A percentile compares a stretch with the other conserved stretches of the same genome.
Evolutionary conservation across 345 rosid species (phyloP).

Genomic region (Rhodamnia argentea): DNA sequence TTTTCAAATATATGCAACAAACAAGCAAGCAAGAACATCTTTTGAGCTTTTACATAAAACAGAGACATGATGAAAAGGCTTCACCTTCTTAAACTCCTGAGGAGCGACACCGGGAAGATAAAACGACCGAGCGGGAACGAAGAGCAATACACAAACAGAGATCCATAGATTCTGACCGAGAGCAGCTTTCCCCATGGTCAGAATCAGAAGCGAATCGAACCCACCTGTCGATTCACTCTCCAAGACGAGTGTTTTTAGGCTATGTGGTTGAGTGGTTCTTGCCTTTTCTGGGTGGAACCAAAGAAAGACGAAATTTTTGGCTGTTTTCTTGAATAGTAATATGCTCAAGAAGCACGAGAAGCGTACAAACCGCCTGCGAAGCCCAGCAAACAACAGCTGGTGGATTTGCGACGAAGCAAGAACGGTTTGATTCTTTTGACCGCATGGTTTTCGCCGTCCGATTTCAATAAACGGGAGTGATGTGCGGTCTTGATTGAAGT

Average conservation of each 20-base stretch:
- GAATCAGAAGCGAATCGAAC: neutral
- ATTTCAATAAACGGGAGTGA: neutral
- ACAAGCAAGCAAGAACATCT: neutral
- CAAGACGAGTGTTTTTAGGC: neutral
- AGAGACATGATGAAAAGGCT: neutral
- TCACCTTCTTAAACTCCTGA: slow-evolving; percentile 44
- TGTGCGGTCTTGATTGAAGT: neutral
- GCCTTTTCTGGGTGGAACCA: neutral
- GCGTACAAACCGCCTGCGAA: neutral
- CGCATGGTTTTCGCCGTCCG: neutral
- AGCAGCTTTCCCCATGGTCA: slow-evolving; percentile 25
- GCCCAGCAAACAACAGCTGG: neutral
- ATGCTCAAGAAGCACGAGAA: neutral
- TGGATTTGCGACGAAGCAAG: neutral
- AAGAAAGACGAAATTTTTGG: neutral
- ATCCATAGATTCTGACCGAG: slow-evolving; percentile 9
- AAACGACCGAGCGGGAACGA: slow-evolving; percentile 27
- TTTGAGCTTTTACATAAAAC: neutral
- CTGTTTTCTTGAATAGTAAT: neutral
- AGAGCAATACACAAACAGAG: slow-evolving; percentile 8
- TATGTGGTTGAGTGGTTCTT: neutral
- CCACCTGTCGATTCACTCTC: neutral
- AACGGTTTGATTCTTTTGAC: neutral
- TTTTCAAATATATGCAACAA: neutral
- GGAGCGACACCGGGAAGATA: slow-evolving; percentile 86